Evolutionary conservation across 2,329 filamentous ascomycete species (phyloP).

Genomic region (Penicillium oxalicum): DNA sequence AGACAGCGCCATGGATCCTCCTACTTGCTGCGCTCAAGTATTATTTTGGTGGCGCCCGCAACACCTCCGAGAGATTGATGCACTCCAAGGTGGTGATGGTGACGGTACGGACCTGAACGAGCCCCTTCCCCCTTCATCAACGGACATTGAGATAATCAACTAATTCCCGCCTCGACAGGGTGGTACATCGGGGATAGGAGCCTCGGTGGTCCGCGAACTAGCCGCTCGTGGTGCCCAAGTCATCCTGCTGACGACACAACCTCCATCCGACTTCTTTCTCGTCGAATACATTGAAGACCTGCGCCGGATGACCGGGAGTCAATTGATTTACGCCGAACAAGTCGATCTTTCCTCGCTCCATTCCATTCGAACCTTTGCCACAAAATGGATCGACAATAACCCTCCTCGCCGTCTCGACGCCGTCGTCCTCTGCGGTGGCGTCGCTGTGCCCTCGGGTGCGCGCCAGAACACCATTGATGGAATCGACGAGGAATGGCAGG

Average conservation of each 20-base stretch:
- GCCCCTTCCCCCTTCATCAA: no score
- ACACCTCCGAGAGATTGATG: constrained; percentile 73
- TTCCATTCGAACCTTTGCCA: constrained; percentile 87
- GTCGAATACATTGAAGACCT: constrained; percentile 90
- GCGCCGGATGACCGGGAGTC: constrained; percentile 67
- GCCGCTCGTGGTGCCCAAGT: constrained; percentile 82
- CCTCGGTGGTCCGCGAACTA: constrained; percentile 65
- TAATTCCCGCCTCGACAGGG: constrained; percentile 46
- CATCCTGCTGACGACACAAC: constrained; percentile 77
- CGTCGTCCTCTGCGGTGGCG: constrained; percentile 80
- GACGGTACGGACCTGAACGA: constrained; percentile 52
- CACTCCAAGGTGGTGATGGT: constrained; percentile 91
- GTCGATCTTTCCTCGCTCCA: constrained; percentile 85
- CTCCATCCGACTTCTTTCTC: constrained; percentile 78
- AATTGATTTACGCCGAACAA: constrained; percentile 91
- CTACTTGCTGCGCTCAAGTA: constrained; percentile 59
- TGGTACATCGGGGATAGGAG: constrained; percentile 88
- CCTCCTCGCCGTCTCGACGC: constrained; percentile 85
- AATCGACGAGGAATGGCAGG: constrained; percentile 82
- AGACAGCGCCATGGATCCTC: constrained; percentile 47
- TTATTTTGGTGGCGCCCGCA: constrained; percentile 70
- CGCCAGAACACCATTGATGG: constrained; percentile 65
- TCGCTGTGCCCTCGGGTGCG: constrained; percentile 53
- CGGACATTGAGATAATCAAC: not conserved
- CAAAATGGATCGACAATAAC: constrained; percentile 95